Base-by-base conservation (phyloP, 768 basidiomycete species). In the Rhodosporidiobolus odoratus region DNA sequence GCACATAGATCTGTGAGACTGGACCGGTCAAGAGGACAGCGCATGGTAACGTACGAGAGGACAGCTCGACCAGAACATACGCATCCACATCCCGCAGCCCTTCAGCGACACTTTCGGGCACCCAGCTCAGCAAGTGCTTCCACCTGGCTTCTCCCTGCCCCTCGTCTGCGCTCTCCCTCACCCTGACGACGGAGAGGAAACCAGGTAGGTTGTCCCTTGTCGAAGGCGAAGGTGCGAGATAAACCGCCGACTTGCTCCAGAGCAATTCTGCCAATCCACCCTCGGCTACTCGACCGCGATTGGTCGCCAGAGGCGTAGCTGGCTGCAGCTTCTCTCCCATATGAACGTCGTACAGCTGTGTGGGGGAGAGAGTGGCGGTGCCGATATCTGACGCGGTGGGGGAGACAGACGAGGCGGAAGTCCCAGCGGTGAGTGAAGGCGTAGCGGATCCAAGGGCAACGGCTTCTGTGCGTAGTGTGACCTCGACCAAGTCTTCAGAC, bases 161-260 rank as follows among this genome's bases (percentile, higher is more conserved):
- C 17, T 91, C 91, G 89, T 91, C 78, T 25, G 54, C 68, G 27
- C 47, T 41, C 43, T 37, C 47, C 58, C 50, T 52, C 30, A 63
- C 48, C 32, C 58, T 91, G 27, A 98, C 93, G 66, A 99, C 83
- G 23, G 89, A 88, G 12, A 93, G 87, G 78, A 95, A 98, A 1
- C 96, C 96, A 4, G 91, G 87, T 43, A 97, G 90, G 79, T 97
- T 95, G 80, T 98, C 96, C 76, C 89, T 84, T 3, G 89, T 84
- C 79, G 92, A 94, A 5, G 89, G 87, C 4, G 93, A 95, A 0
- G 96, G 96, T 75, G 97, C 91, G 53, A 99, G 87, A 78, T 95
- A 93, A 54, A 97, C 95, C 79, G 93, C 94, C 50, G 89, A 91
- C 79, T 95, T 96, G 79, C 65, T 62, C 69, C 69, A 71, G 0